Percentiles rank a stretch among this genome's conserved stretches.
Conservation (phyloP, 1,284 basidiomycete species). For the Cystobasidium sp. region DNA sequence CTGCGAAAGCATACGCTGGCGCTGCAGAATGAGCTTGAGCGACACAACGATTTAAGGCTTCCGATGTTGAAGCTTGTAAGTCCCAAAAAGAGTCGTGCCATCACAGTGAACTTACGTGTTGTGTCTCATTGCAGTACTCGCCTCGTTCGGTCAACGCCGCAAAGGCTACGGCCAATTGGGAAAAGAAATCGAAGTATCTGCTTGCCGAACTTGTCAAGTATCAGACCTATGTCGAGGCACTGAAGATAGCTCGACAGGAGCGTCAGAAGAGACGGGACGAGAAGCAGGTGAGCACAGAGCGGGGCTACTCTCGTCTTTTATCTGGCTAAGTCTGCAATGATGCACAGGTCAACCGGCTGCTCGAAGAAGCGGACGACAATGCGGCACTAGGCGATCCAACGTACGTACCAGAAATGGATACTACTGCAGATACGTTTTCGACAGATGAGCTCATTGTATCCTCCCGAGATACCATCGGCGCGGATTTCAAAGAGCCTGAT, state of each 20-base stretch:
- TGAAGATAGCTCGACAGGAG: conserved; percentile 76
- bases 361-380: conserved; percentile 42
- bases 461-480: background rate
- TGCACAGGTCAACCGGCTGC: conserved; percentile 38
- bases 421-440: background rate
- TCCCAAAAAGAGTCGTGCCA: conserved; percentile 47
- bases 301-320: background rate
- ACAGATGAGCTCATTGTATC: background rate
- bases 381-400: conserved; percentile 21
- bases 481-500: background rate
- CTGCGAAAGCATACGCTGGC: conserved; percentile 75
- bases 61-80: conserved; percentile 81
- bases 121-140: conserved; percentile 67
- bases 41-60: conserved; percentile 80
- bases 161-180: conserved; percentile 88
- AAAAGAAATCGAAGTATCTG: conserved; percentile 83
- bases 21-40: conserved; percentile 76
- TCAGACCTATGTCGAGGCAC: conserved; percentile 88
- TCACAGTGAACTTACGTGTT: background rate
- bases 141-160: conserved; percentile 71
- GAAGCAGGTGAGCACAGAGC: conserved; percentile 38
- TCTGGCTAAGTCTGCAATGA: background rate
- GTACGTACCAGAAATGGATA: conserved; percentile 17
- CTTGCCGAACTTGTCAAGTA: conserved; percentile 93
- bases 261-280: conserved; percentile 53